phyloP scores from a whole-genome alignment of 2,329 filamentous ascomycete species.

The Penicillium digitatum region DNA sequence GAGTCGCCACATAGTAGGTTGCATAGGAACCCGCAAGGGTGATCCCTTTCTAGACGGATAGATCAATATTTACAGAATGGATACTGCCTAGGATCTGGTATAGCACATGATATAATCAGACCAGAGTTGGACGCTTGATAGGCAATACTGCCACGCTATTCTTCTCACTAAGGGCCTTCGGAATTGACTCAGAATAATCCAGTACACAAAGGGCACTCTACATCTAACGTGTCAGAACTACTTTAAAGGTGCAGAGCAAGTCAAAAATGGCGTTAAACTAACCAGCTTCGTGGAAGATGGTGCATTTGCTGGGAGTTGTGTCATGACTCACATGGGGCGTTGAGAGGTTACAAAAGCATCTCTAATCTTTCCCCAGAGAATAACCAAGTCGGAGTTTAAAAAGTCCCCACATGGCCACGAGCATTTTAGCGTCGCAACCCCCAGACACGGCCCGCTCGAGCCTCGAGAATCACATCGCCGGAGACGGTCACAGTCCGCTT shows the following conservation, averaged over 20 bases:
- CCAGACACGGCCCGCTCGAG: background rate
- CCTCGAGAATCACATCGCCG: background rate
- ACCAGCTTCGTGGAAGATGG: no score
- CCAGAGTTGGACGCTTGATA: background rate
- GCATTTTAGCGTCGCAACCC: background rate
- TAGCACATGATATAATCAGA: background rate
- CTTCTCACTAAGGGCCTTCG: background rate
- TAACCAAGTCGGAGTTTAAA: background rate
- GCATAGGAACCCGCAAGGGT: background rate
- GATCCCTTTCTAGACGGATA: background rate
- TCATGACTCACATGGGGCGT: background rate
- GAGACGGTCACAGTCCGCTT: background rate
- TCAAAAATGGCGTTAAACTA: background rate
- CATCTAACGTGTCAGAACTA: background rate
- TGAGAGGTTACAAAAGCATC: background rate
- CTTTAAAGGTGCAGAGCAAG: no score
- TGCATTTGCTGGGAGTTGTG: background rate
- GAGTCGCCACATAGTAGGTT: background rate
- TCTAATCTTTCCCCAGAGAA: background rate
- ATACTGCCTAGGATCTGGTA: background rate
- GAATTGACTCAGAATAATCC: background rate
- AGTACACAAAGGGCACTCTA: background rate
- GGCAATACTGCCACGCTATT: background rate
- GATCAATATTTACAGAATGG: no score
- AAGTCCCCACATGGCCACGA: constrained; percentile 15